A percentile compares a stretch with the other conserved stretches of the same genome.
These are phyloP conservation scores for Paracamarosporium sp. DNA, from an alignment of 2,329 filamentous ascomycete species.

Conservation along the genomic window DNA sequence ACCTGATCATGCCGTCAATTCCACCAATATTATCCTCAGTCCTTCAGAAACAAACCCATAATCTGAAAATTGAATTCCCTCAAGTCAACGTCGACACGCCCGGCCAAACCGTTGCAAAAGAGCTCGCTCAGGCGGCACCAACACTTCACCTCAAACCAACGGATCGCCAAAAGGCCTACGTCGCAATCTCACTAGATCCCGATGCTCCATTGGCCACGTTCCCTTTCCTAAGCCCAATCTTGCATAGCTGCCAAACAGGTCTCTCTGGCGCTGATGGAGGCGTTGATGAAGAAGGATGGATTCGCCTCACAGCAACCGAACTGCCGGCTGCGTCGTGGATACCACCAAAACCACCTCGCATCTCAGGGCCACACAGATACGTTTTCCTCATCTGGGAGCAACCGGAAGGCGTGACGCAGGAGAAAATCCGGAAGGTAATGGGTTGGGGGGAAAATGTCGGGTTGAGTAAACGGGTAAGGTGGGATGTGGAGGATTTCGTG, in stretches of 20 bases:
- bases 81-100: constrained; percentile 2
- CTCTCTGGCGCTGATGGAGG: constrained; percentile 8
- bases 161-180: constrained; percentile 8
- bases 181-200: constrained; percentile 11
- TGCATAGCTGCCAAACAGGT: constrained; percentile 11
- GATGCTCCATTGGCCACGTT: constrained; percentile 14
- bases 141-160: constrained; percentile 5
- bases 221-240: constrained; percentile 11
- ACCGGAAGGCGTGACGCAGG: constrained; percentile 11
- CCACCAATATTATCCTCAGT: background rate
- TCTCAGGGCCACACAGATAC: constrained; percentile 16
- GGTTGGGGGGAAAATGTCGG: background rate
- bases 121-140: constrained; percentile 7
- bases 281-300: constrained; percentile 14
- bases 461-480: constrained; percentile 7
- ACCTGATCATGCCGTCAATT: background rate
- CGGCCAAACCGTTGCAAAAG: constrained; percentile 6
- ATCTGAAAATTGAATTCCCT: constrained; percentile 10
- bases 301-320: constrained; percentile 6
- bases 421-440: constrained; percentile 6
- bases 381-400: constrained; percentile 19
- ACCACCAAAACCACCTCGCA: constrained; percentile 11
- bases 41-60: background rate
- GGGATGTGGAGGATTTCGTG: constrained; percentile 14
- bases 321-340: constrained; percentile 2